Conservation (phyloP, 2,329 filamentous ascomycete species). For the Aspergillus alliaceus region DNA sequence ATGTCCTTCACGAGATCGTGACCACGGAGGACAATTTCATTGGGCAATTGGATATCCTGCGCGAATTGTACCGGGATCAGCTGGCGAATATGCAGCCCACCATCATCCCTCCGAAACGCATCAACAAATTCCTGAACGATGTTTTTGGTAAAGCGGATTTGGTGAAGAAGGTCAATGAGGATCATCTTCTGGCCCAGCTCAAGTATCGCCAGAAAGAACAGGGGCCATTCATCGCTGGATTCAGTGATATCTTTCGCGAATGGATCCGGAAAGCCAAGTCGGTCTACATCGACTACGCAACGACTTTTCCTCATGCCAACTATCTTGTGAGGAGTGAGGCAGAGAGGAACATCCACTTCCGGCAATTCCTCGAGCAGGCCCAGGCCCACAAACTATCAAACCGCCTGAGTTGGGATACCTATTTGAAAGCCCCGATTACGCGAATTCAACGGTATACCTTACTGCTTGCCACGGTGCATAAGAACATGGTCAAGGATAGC, state of each 20-base stretch:
- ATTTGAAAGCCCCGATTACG: slow-evolving; percentile 89
- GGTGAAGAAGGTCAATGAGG: slow-evolving; percentile 88
- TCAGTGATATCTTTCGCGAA: slow-evolving; percentile 95
- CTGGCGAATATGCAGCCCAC: slow-evolving; percentile 71
- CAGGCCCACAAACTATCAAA: slow-evolving; percentile 76
- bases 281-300: slow-evolving; percentile 90
- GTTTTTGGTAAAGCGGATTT: slow-evolving; percentile 91
- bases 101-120: slow-evolving; percentile 75
- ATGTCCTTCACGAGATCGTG: slow-evolving; percentile 92
- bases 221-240: slow-evolving; percentile 88
- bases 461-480: slow-evolving; percentile 77
- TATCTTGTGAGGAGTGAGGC: slow-evolving; percentile 82
- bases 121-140: slow-evolving; percentile 75
- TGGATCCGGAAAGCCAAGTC: slow-evolving; percentile 94
- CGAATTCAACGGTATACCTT: slow-evolving; percentile 87
- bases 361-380: slow-evolving; percentile 78
- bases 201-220: slow-evolving; percentile 98
- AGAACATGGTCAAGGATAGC: slow-evolving; percentile 77
- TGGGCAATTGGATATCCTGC: slow-evolving; percentile 81
- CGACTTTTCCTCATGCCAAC: slow-evolving; percentile 78
- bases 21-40: slow-evolving; percentile 91
- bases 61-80: slow-evolving; percentile 80
- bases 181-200: slow-evolving; percentile 85
- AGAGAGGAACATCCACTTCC: slow-evolving; percentile 81
- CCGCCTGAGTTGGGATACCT: slow-evolving; percentile 90